phyloP scores from a whole-genome alignment of 768 basidiomycete species.

The Serendipita vermifera region DNA sequence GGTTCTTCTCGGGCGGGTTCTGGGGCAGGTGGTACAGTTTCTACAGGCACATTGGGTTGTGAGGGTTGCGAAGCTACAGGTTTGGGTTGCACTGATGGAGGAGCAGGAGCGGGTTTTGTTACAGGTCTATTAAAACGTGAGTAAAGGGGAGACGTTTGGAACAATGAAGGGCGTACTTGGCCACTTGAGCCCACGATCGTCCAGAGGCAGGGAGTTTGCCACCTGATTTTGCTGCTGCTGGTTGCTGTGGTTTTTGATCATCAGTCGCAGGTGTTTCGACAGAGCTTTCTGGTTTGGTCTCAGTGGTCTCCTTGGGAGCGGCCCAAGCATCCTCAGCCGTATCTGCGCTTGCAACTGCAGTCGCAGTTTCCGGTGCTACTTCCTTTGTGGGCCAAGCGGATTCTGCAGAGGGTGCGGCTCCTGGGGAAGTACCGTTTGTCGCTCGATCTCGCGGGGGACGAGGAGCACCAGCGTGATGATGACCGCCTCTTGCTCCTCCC shows the following conservation, averaged over 20 bases:
- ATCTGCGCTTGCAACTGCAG: neutral
- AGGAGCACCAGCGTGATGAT: slow-evolving; percentile 31
- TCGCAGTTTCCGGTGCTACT: too few species aligned
- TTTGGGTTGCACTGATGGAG: slow-evolving; percentile 20
- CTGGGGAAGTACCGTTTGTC: neutral
- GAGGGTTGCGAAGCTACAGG: slow-evolving; percentile 19
- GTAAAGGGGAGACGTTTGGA: neutral
- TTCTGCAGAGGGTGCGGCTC: neutral
- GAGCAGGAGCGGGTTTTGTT: slow-evolving; percentile 16
- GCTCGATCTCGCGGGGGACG: slow-evolving; percentile 30
- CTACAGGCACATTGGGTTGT: slow-evolving; percentile 21
- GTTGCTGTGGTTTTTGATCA: too few species aligned
- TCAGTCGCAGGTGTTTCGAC: too few species aligned
- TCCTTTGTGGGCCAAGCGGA: too few species aligned
- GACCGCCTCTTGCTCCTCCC: slow-evolving; percentile 39
- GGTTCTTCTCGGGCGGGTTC: slow-evolving; percentile 41
- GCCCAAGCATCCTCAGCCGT: neutral
- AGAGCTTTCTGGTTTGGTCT: neutral
- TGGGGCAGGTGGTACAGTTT: slow-evolving; percentile 15
- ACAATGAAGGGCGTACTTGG: slow-evolving; percentile 36
- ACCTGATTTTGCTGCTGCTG: too few species aligned
- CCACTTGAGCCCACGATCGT: slow-evolving; percentile 77
- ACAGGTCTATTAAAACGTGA: neutral
- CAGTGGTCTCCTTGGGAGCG: neutral
- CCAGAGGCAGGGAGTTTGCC: slow-evolving; percentile 67